Conservation (phyloP, 441 rosid species). For the Gossypium trilobum region DNA sequence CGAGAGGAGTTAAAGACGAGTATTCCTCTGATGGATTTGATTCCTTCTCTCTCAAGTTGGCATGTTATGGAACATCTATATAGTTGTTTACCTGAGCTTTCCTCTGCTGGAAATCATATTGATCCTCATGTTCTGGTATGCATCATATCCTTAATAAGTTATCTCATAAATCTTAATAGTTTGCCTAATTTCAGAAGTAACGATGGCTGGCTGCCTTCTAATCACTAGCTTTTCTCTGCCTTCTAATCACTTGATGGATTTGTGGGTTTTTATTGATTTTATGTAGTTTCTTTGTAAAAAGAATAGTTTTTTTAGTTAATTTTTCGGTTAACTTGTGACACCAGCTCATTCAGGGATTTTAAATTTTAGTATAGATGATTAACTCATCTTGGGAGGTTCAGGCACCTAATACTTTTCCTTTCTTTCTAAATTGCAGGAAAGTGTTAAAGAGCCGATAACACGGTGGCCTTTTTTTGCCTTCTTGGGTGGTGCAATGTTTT, state of each 20-base stretch:
- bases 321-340: too few relatives aligned
- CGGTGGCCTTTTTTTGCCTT: constrained; percentile 70
- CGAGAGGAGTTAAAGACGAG: constrained; percentile 32
- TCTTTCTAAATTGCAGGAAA: constrained; percentile 30
- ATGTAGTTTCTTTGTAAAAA: too few relatives aligned
- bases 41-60: constrained; percentile 48
- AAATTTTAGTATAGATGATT: not conserved
- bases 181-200: not conserved
- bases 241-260: too few relatives aligned
- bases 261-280: too few relatives aligned
- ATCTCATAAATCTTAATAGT: not conserved
- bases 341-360: too few relatives aligned
- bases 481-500: constrained; percentile 91
- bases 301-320: too few relatives aligned
- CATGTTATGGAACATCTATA: constrained; percentile 64
- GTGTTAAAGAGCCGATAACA: constrained; percentile 53
- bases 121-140: constrained; percentile 73
- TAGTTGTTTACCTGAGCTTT: constrained; percentile 75
- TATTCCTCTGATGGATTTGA: constrained; percentile 37
- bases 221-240: not conserved
- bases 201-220: not conserved
- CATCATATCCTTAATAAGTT: not conserved
- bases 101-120: constrained; percentile 55
- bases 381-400: not conserved
- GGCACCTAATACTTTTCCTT: not conserved